Base-by-base conservation (phyloP, 306 rosid species). In the Prinsepia uniflora region DNA sequence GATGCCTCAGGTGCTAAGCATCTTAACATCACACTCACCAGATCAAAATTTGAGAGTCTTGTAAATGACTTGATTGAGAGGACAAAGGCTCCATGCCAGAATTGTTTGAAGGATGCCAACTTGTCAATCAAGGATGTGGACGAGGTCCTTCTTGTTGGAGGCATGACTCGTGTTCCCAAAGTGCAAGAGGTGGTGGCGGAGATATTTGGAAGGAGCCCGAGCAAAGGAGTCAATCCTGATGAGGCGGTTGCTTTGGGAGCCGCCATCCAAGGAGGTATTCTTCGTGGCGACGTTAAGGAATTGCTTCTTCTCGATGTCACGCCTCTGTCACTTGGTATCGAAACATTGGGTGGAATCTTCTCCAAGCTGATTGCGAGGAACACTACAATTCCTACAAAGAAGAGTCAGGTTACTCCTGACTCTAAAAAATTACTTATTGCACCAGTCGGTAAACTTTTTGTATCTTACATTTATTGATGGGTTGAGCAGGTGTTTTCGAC, bases 161-260 rank as follows among this genome's bases (percentile, higher is more conserved):
- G 98, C 43, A 90, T 90, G 98, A 89, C 96, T 22, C 92, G 98
- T 45, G 96, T 92, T 11, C 98, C 98, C 6, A 92, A 90, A 73
- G 98, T 92, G 45, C 98, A 92, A 73, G 87, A 84, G n/a, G 91
- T 90, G n/a, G 98, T 92, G 46, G 19, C 83, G 4, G 84, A 65
- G 20, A 90, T 92, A 43, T 92, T 92, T 67, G 96, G 91, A 34
- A 90, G 90, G 81, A 62, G 85, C 79, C 96, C 96, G 12, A 88
- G 96, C 62, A 92, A 92, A 82, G 98, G 98, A 61, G 96, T 92
- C 63, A 92, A 92, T 63, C 98, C 98, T 18, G 98, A 92, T 59
- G 96, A 92, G 79, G 98, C 96, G 47, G 98, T 92, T 60, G 96
- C 98, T 44, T 68, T 92, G 87, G 98, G 98, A 50, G 98, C 98